These are phyloP conservation scores for Castanospermum australe DNA, from an alignment of 306 rosid genomes.

Conservation along the genomic window DNA sequence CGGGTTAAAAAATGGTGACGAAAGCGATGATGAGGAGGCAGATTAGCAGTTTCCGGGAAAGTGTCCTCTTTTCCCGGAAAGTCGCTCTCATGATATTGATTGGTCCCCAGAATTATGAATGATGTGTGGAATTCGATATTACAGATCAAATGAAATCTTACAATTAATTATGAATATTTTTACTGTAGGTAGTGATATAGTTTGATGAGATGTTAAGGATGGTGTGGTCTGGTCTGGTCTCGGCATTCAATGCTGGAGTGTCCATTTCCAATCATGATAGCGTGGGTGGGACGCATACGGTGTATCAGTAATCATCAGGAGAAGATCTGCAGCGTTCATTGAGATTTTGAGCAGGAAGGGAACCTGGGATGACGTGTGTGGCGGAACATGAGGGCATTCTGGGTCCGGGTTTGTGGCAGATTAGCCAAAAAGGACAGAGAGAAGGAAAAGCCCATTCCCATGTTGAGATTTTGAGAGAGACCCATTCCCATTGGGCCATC, in stretches of 20 bases:
- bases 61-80: conserved; percentile 53
- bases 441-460: conserved; percentile 44
- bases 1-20: conserved; percentile 41
- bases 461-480: conserved; percentile 44
- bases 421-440: not conserved
- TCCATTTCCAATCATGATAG: conserved; percentile 46
- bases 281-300: conserved; percentile 44
- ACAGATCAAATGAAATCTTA: not conserved
- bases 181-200: not conserved
- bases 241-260: conserved; percentile 22
- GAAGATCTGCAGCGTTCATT: conserved; percentile 22
- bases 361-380: conserved; percentile 19
- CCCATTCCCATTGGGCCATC: conserved; percentile 54
- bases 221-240: not conserved
- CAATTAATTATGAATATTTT: too few relatives aligned
- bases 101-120: conserved; percentile 59
- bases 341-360: conserved; percentile 5
- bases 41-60: conserved; percentile 66
- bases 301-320: not conserved
- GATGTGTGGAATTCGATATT: conserved; percentile 42
- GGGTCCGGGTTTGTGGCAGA: conserved; percentile 13
- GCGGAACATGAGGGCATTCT: conserved; percentile 3
- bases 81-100: conserved; percentile 51
- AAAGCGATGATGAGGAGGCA: conserved; percentile 46
- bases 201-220: not conserved